phyloP scores from a whole-genome alignment of 495 filamentous ascomycete genomes.

The Aspergillus coremiiformis region DNA sequence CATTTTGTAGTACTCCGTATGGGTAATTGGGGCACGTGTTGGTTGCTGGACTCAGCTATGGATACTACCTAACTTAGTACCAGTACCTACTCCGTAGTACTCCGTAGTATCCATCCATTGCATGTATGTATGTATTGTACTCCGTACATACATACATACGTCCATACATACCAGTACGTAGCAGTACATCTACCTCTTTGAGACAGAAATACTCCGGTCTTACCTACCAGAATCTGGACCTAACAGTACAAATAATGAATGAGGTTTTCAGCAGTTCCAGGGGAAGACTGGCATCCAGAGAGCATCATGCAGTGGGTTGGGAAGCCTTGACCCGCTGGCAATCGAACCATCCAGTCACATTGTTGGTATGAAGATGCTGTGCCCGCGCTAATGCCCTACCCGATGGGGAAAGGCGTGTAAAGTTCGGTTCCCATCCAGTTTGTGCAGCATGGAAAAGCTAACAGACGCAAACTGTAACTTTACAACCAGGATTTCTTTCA shows the following conservation, averaged over 20 bases:
- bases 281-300: constrained; percentile 5
- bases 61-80: too few species aligned
- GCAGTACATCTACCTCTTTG: too few species aligned
- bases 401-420: constrained; percentile 1
- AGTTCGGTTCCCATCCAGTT: too few species aligned
- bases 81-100: too few species aligned
- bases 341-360: constrained; percentile 5
- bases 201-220: constrained; percentile 1
- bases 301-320: too few species aligned
- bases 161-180: too few species aligned
- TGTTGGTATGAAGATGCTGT: neutral
- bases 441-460: neutral
- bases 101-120: too few species aligned
- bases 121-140: too few species aligned
- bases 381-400: neutral
- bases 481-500: neutral
- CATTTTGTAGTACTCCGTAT: neutral
- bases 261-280: constrained; percentile 2
- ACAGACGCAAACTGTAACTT: constrained; percentile 13
- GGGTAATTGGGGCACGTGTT: neutral
- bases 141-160: too few species aligned
- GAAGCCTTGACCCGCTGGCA: constrained; percentile 9
- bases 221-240: constrained; percentile 2
- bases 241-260: neutral
- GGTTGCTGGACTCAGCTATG: neutral